Evolutionary conservation across 306 rosid species (phyloP).

Genomic region (Coriaria nepalensis): DNA sequence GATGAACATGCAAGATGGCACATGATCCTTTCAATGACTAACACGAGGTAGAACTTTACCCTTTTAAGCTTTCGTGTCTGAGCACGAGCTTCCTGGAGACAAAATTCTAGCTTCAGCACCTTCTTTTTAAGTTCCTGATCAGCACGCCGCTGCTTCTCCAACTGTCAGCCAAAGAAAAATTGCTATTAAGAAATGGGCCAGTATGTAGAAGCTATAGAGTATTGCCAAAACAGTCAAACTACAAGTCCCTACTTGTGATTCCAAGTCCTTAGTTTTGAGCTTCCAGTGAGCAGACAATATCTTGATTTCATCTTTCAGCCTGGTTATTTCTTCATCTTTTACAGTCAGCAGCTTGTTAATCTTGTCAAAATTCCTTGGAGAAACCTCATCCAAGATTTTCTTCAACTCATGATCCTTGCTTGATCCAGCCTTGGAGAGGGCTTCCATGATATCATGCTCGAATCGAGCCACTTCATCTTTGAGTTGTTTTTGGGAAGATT

Average conservation of each 20-base stretch:
- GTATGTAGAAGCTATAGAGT: neutral
- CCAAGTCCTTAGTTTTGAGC: slow-evolving; percentile 82
- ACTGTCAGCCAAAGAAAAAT: slow-evolving; percentile 32
- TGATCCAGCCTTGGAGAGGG: slow-evolving; percentile 48
- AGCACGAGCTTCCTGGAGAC: slow-evolving; percentile 87
- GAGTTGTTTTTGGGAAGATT: slow-evolving; percentile 82
- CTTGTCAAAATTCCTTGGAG: slow-evolving; percentile 71
- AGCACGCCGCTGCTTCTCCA: slow-evolving; percentile 85
- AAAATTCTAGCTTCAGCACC: slow-evolving; percentile 82
- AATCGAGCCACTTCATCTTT: slow-evolving; percentile 71
- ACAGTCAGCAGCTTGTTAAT: slow-evolving; percentile 51
- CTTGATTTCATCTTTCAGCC: slow-evolving; percentile 68
- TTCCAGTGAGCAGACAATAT: slow-evolving; percentile 80
- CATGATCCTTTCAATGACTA: no score
- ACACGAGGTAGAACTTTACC: slow-evolving; percentile 28
- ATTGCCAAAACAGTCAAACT: neutral
- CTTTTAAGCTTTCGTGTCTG: slow-evolving; percentile 92
- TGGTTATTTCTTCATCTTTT: slow-evolving; percentile 71
- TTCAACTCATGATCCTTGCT: slow-evolving; percentile 65
- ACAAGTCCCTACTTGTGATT: slow-evolving; percentile 59
- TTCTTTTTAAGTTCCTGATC: slow-evolving; percentile 93
- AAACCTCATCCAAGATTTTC: slow-evolving; percentile 67
- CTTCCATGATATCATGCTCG: slow-evolving; percentile 70
- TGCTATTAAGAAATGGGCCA: slow-evolving; percentile 8
- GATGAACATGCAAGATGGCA: no score